phyloP scores from a whole-genome alignment of 1,139 yeast genomes.

The Kodamaea plutei region DNA sequence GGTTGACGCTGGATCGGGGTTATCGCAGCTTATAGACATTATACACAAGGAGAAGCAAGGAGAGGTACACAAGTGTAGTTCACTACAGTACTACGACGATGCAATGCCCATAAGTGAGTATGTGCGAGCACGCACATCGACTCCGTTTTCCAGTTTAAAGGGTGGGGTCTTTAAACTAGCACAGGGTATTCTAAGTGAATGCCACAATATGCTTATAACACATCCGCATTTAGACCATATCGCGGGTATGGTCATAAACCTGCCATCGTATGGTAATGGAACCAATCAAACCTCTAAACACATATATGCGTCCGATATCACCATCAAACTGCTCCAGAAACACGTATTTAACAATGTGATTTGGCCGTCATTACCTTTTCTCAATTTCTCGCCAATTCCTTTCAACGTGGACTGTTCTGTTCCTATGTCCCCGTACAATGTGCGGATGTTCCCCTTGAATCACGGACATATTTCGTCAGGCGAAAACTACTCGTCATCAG shows the following conservation, averaged over 20 bases:
- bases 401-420: conserved; percentile 15
- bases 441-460: conserved; percentile 35
- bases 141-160: conserved; percentile 27
- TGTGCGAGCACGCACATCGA: conserved; percentile 17
- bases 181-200: conserved; percentile 29
- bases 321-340: conserved; percentile 48
- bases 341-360: conserved; percentile 68
- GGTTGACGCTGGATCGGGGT: conserved; percentile 79
- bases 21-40: conserved; percentile 53
- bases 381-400: conserved; percentile 19
- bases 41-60: conserved; percentile 31
- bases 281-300: conserved; percentile 19
- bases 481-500: conserved; percentile 36
- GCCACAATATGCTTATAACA: conserved; percentile 54
- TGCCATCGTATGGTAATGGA: conserved; percentile 47
- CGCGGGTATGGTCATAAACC: conserved; percentile 62
- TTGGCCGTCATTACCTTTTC: conserved; percentile 70
- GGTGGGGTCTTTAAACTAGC: conserved; percentile 18
- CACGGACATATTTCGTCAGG: conserved; percentile 25
- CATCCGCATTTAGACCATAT: conserved; percentile 88
- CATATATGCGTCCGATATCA: conserved; percentile 51
- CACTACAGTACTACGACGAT: conserved; percentile 26
- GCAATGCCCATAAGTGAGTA: conserved; percentile 18
- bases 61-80: conserved; percentile 12
- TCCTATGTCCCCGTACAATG: conserved; percentile 17